Percentiles rank a stretch among this genome's conserved stretches.
Evolutionary conservation across 768 basidiomycete species (phyloP).

Genomic region (Gloeopeniophorella convolvens): DNA sequence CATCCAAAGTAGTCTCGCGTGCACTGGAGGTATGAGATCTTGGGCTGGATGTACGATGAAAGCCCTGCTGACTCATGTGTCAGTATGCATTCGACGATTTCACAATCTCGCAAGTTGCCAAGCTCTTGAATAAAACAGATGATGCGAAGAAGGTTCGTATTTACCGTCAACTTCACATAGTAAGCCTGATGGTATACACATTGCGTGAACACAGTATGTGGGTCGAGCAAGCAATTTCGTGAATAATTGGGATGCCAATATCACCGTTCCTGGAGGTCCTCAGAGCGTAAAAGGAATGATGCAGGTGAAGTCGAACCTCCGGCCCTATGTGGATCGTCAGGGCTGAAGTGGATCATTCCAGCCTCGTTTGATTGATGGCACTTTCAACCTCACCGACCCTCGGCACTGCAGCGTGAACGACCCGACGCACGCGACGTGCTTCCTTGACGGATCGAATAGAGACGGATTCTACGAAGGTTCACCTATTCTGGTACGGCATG

Average conservation of each 20-base stretch:
- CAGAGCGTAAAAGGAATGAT: slow-evolving; percentile 47
- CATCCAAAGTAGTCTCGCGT: slow-evolving; percentile 53
- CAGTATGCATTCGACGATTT: slow-evolving; percentile 63
- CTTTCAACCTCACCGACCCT: slow-evolving; percentile 59
- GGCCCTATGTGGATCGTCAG: no score
- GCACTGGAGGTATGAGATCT: slow-evolving; percentile 50
- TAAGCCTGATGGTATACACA: no score
- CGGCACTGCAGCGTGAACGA: slow-evolving; percentile 62
- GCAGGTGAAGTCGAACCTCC: slow-evolving; percentile 42
- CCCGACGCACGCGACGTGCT: slow-evolving; percentile 50
- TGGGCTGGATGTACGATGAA: no score
- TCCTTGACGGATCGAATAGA: slow-evolving; percentile 44
- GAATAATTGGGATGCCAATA: slow-evolving; percentile 55
- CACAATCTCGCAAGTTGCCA: slow-evolving; percentile 57
- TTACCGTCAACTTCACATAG: no score
- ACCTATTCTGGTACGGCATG: slow-evolving; percentile 46
- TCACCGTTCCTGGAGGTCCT: slow-evolving; percentile 43
- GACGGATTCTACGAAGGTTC: slow-evolving; percentile 66
- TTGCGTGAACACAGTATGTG: slow-evolving; percentile 51
- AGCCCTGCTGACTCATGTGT: no score
- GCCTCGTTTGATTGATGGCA: slow-evolving; percentile 51
- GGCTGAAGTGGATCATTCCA: no score
- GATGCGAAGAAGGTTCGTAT: slow-evolving; percentile 53
- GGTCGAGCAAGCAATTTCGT: slow-evolving; percentile 48
- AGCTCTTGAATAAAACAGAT: slow-evolving; percentile 40